phyloP scores from a whole-genome alignment of 768 basidiomycete species.

The Mycena belliarum region DNA sequence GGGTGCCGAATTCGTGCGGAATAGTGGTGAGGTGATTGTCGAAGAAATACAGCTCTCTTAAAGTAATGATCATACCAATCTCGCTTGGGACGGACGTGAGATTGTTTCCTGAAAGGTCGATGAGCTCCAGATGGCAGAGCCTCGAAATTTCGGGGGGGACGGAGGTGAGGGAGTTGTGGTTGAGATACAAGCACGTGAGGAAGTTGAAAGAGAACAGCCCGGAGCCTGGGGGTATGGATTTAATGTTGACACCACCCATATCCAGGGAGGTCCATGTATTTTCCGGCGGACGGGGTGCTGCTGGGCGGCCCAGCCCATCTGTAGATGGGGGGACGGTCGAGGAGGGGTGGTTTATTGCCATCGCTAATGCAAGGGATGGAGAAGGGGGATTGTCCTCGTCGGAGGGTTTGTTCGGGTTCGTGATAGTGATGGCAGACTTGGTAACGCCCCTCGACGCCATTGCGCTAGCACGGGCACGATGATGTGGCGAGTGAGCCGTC shows the following conservation, averaged over 20 bases:
- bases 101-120: conserved; percentile 91
- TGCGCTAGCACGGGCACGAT: conserved; percentile 92
- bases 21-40: conserved; percentile 90
- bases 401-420: conserved; percentile 78
- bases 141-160: conserved; percentile 83
- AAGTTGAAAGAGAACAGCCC: conserved; percentile 87
- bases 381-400: conserved; percentile 34
- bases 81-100: conserved; percentile 79
- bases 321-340: conserved; percentile 75
- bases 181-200: conserved; percentile 92
- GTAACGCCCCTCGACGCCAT: conserved; percentile 87
- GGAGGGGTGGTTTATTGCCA: conserved; percentile 62
- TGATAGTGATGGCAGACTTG: conserved; percentile 88
- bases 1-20: conserved; percentile 83
- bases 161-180: conserved; percentile 83
- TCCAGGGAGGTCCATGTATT: conserved; percentile 91
- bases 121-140: conserved; percentile 81
- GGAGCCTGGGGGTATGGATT: conserved; percentile 79
- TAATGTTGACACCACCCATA: conserved; percentile 94
- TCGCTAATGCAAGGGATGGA: conserved; percentile 34
- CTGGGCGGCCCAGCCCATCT: conserved; percentile 61
- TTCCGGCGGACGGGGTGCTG: conserved; percentile 63
- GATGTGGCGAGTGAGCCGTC: conserved; percentile 85
- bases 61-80: conserved; percentile 83
- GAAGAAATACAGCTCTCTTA: conserved; percentile 93